phyloP scores from a whole-genome alignment of 768 basidiomycete species.

The Lactarius quietus region DNA sequence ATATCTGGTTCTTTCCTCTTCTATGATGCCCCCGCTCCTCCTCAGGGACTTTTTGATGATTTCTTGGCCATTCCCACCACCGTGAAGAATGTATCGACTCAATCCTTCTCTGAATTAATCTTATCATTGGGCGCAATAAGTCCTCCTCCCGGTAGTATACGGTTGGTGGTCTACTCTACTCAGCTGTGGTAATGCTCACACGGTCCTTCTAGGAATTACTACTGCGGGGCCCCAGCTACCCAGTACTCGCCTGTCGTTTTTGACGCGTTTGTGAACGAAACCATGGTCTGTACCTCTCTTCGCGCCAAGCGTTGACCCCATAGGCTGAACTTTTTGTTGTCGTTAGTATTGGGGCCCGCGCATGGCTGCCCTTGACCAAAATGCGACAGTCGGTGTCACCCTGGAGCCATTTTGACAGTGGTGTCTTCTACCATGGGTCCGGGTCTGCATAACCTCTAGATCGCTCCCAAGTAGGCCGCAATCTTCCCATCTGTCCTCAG shows the following conservation, averaged over 20 bases:
- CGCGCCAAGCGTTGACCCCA: background rate
- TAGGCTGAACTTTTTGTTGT: background rate
- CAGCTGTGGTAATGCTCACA: background rate
- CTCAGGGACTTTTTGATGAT: constrained; percentile 24
- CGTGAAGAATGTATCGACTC: background rate
- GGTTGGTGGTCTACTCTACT: background rate
- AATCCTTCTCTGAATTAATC: constrained; percentile 2
- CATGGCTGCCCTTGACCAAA: constrained; percentile 1
- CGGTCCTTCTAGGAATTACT: background rate
- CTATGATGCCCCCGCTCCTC: constrained; percentile 26
- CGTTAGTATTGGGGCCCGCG: constrained; percentile 8
- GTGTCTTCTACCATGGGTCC: constrained; percentile 14
- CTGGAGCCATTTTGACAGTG: constrained; percentile 11
- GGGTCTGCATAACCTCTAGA: constrained; percentile 19
- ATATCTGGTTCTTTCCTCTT: constrained; percentile 8
- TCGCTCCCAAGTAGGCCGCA: constrained; percentile 12
- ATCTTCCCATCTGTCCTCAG: constrained; percentile 4
- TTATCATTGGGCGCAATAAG: background rate
- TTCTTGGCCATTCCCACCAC: constrained; percentile 19
- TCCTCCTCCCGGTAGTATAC: background rate
- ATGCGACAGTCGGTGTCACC: background rate
- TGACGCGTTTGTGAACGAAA: constrained; percentile 3
- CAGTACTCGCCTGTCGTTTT: constrained; percentile 5
- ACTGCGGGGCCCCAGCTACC: background rate
- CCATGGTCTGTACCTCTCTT: background rate